phyloP scores from a whole-genome alignment of 441 rosid genomes.

The Euphorbia corollata region DNA sequence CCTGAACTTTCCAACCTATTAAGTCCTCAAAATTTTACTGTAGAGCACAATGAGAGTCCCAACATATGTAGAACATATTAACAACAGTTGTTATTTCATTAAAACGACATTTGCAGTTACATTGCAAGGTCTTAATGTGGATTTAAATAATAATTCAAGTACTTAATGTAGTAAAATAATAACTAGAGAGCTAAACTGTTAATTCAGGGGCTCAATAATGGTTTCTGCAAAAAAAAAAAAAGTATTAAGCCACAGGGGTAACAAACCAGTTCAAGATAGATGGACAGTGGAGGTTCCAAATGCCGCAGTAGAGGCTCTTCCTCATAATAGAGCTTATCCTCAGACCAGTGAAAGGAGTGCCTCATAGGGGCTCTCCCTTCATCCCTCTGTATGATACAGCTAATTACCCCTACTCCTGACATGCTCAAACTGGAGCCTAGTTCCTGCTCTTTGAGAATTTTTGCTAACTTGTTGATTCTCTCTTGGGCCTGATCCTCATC shows the following conservation, averaged over 20 bases:
- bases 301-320: slow-evolving; percentile 96
- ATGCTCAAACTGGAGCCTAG: slow-evolving; percentile 60
- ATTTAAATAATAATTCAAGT: background rate
- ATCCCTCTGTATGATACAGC: slow-evolving; percentile 97
- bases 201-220: background rate
- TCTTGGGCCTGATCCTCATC: slow-evolving; percentile 99
- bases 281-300: slow-evolving; percentile 96
- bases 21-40: background rate
- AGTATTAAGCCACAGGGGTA: slow-evolving; percentile 14
- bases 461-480: slow-evolving; percentile 82
- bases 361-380: slow-evolving; percentile 98
- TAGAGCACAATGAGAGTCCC: background rate
- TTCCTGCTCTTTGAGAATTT: slow-evolving; percentile 86
- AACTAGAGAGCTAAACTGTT: background rate
- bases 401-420: slow-evolving; percentile 88
- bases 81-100: too few relatives aligned
- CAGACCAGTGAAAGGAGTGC: slow-evolving; percentile 94
- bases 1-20: background rate
- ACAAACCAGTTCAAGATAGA: slow-evolving; percentile 90
- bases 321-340: slow-evolving; percentile 62
- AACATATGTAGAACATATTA: background rate
- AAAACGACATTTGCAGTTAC: too few relatives aligned
- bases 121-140: background rate
- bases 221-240: background rate
- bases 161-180: background rate